Base-by-base conservation (phyloP, 2,329 filamentous ascomycete species). In the Chaetoscypha palmicola region DNA sequence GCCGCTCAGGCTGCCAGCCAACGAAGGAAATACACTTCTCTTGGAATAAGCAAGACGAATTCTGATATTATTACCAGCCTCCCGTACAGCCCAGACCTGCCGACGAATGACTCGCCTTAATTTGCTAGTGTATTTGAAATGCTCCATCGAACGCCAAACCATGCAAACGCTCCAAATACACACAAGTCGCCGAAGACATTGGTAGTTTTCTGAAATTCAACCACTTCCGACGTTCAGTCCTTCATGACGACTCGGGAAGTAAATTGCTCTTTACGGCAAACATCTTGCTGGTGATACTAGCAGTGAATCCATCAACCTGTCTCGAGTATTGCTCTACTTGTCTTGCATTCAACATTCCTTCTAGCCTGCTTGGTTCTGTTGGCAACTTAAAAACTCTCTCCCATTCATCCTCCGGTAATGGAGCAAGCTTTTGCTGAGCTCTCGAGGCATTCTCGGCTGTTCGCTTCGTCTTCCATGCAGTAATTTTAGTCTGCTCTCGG, bases 321-420 rank as follows among this genome's bases (percentile, higher is more conserved):
- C 89, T 84, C 62, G 90, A 87, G 71, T 97, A 98, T 71, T 97
- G 91, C 71, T 97, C 90, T 43, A 96, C 89, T 72, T 98, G 92
- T 68, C 89, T 80, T 51, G 86, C 90, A 66, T 96, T 94, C 63
- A 98, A 74, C 77, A 98, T 86, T 54, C 85, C 87, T 72, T 97
- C 91, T 57, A 97, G 72, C 55, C 91, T 76, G 69, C 85, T 94
- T 45, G 92, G 91, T 72, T 97, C 91, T 64, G 88, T 83, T 20
- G 92, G 92, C 56, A 98, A 78, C 79, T 98, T 98, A 79, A 97
- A 98, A 58, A 97, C 76, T 64, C 87, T 83, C 71, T 94, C 87
- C 90, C 90, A 98, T 74, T 98, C 92, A 61, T 97, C 91, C 71
- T 98, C 92, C 28, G 92, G 89, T 38, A 97, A 78, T 28, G 80